These are phyloP conservation scores for Eutrema heterophyllum DNA, from an alignment of 345 rosid genomes.

Conservation along the genomic window DNA sequence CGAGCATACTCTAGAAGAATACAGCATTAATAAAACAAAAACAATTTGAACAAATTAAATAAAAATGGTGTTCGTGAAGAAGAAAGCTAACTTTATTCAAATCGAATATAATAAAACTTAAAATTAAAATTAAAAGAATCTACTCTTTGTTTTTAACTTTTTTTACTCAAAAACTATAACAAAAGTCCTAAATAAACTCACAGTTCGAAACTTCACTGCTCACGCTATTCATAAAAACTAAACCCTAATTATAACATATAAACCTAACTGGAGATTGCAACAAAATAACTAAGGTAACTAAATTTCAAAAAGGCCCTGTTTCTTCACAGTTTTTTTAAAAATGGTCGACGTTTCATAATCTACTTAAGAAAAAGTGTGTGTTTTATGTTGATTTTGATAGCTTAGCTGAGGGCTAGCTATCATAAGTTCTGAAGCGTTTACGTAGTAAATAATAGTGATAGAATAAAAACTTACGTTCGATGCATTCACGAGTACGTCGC, in stretches of 20 bases:
- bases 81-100: neutral
- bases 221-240: neutral
- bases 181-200: neutral
- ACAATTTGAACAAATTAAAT: neutral
- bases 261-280: neutral
- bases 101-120: neutral
- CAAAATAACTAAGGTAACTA: too few species aligned
- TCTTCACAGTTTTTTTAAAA: too few species aligned
- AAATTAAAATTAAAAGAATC: neutral
- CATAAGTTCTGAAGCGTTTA: too few species aligned
- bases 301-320: too few species aligned
- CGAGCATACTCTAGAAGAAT: neutral
- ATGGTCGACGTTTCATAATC: neutral
- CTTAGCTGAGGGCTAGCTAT: neutral
- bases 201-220: neutral
- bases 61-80: neutral
- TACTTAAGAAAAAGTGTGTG: neutral
- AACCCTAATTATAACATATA: neutral
- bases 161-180: neutral
- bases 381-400: neutral
- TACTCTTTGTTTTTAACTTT: neutral
- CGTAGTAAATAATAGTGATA: too few species aligned
- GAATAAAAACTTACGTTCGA: too few species aligned
- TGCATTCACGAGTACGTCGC: too few species aligned
- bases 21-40: neutral